Base-by-base conservation (phyloP, 768 basidiomycete genomes). In the Leccinum ochraceum region DNA sequence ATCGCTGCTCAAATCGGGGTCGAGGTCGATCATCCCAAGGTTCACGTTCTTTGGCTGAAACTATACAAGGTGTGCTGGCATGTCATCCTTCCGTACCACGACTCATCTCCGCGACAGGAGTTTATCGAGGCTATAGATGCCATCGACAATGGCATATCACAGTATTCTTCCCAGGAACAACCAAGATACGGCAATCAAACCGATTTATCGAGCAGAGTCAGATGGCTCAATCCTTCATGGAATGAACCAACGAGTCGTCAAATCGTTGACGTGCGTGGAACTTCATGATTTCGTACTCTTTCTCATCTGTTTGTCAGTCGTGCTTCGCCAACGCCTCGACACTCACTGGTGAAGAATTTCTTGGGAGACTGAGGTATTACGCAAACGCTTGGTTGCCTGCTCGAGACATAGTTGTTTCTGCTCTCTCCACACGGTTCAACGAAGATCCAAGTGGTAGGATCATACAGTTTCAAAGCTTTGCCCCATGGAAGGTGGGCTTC, bases 41-140 rank as follows among this genome's bases (percentile, higher is more conserved):
- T 95, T 48, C 78, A 86, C 58, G 81, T 79, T 11, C 77, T 98
- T 8, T 98, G 92, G 91, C 75, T 95, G 67, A 95, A 94, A 72
- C 59, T 98, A 64, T 99, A 99, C 81, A 87, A 83, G 70, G 92
- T 90, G 66, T 60, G 17, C 51, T 54, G 9, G 16, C 26, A 20
- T 48, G 2, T 14, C 10, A 54, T 16, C 54, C 26, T 20, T 56
- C 34, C 52, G 53, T 32, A n/a, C 30, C 36, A 39, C 56, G 63
- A 53, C 60, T 24, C 54, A 60, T 54, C 7, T 64, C 37, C 20
- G 24, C 22, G 53, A 16, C 60, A 94, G 87, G 92, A 95, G 71
- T 94, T 96, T 69, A 89, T 99, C 50, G 96, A 99, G 76, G 91
- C 89, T 10, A 86, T 98, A 63, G 95, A 97, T 74, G 96, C 84